Evolutionary conservation across 768 basidiomycete genomes (phyloP), one percentile per base, ranked within the genome.

Genomic region (Favolaschia claudopus): DNA sequence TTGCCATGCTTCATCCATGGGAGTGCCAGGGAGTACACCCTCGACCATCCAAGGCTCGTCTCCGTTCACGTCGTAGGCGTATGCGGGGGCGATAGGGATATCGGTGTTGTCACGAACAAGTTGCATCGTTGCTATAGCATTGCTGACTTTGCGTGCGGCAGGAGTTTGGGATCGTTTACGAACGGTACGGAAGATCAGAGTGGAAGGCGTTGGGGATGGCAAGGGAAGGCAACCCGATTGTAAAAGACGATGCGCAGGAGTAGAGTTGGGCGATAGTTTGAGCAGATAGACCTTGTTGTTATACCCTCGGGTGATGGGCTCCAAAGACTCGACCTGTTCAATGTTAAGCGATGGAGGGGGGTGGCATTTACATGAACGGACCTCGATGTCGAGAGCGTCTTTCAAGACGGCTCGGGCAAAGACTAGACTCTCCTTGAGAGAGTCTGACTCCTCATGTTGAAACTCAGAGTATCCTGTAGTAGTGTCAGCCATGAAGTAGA

Each of bases 221-320:
- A 58, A 46, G 13, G 57, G 57, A 7, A 58, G 20, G 25, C 57
- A 58, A 29, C 57, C 57, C 22, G 57, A 49, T 15, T 45, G 57
- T 15, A 52, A 22, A 10, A 36, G 10, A 8, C 43, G 49, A 15
- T 24, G 17, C 33, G 49, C n/a, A 27, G 19, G 29, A 12, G 19
- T 27, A 13, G 7, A 20, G n/a, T n/a, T 5, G 5, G 43, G 36
- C 5, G 52, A 17, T n/a, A 46, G 25, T 29, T 51, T 58, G 13
- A 59, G 29, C 20, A 53, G 34, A 20, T 59, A 59, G 31, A 59
- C 44, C 38, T 59, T 53, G 44, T 59, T 59, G 44, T 59, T 59
- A 32, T 46, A 52, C 27, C 50, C 49, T 22, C 58, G 49, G 8
- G 58, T 32, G n/a, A 59, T 59, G 14, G 58, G 50, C 25, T 59